Conservation (phyloP, 495 filamentous ascomycete species). For the Lepraria neglecta region DNA sequence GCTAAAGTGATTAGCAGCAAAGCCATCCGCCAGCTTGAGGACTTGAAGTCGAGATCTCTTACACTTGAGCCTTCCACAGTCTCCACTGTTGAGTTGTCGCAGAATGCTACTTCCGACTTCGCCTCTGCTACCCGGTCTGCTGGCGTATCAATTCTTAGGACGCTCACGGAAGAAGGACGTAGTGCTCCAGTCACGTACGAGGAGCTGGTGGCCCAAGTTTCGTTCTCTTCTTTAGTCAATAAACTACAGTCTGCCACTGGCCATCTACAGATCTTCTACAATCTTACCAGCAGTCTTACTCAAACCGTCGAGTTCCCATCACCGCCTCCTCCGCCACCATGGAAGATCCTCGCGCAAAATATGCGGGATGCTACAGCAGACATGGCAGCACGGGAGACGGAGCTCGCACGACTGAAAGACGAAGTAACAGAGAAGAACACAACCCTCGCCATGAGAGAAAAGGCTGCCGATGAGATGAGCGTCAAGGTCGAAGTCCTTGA, state of each 20-base stretch:
- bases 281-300: conserved; percentile 64
- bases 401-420: conserved; percentile 66
- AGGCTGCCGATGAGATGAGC: conserved; percentile 62
- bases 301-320: conserved; percentile 73
- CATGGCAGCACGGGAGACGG: conserved; percentile 73
- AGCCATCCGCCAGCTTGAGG: conserved; percentile 67
- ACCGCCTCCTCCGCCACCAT: conserved; percentile 63
- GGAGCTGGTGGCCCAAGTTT: conserved; percentile 55
- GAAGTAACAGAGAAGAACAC: conserved; percentile 55
- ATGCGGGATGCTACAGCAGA: conserved; percentile 69
- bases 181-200: conserved; percentile 57
- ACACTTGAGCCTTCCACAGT: conserved; percentile 58
- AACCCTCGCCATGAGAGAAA: conserved; percentile 58
- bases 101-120: conserved; percentile 58
- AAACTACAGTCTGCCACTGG: conserved; percentile 60
- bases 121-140: conserved; percentile 59
- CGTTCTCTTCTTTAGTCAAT: conserved; percentile 61
- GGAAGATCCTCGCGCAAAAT: conserved; percentile 74
- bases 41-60: conserved; percentile 69
- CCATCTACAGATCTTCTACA: conserved; percentile 64
- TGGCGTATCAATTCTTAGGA: conserved; percentile 55
- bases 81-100: conserved; percentile 52
- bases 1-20: conserved; percentile 81
- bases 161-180: conserved; percentile 70
- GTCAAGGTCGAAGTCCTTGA: conserved; percentile 93